A percentile compares a stretch with the other conserved stretches of the same genome.
phyloP scores from a whole-genome alignment of 352 stramenopile genomes.

The Pythium insidiosum region DNA sequence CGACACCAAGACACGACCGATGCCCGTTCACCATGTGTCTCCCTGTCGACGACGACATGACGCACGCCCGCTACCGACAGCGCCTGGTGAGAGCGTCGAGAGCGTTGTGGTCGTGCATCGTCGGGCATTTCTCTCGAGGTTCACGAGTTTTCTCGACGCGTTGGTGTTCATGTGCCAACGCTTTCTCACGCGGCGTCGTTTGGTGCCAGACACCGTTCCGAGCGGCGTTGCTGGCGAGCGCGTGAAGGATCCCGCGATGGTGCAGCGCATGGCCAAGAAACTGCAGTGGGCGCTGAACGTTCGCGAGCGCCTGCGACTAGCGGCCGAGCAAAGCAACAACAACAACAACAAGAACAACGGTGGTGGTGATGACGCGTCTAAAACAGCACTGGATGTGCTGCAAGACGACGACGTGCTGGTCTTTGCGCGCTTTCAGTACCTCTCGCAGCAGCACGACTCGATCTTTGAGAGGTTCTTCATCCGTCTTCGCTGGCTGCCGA shows the following conservation, averaged over 20 bases:
- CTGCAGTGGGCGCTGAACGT: background rate
- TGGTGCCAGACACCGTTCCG: background rate
- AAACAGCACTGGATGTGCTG: background rate
- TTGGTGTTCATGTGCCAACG: background rate
- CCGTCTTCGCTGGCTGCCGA: slow-evolving; percentile 32
- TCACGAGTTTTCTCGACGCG: background rate
- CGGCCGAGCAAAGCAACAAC: background rate
- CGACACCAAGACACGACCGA: background rate
- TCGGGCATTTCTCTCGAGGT: too few species aligned
- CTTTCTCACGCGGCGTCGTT: background rate
- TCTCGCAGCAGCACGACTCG: slow-evolving; percentile 13
- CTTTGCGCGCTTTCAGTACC: slow-evolving; percentile 24
- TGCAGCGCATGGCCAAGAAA: background rate
- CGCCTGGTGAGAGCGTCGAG: background rate
- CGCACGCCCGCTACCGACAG: too few species aligned
- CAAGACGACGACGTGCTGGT: slow-evolving; percentile 18
- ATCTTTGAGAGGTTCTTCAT: slow-evolving; percentile 29
- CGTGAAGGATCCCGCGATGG: too few species aligned
- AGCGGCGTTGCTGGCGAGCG: too few species aligned
- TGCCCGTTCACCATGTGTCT: too few species aligned
- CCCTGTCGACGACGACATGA: background rate
- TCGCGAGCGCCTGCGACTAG: background rate
- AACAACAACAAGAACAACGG: background rate
- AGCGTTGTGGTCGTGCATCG: too few species aligned
- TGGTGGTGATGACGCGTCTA: background rate